These are phyloP conservation scores for Fomitopsis pulvina DNA, from an alignment of 768 basidiomycete genomes.

Conservation along the genomic window DNA sequence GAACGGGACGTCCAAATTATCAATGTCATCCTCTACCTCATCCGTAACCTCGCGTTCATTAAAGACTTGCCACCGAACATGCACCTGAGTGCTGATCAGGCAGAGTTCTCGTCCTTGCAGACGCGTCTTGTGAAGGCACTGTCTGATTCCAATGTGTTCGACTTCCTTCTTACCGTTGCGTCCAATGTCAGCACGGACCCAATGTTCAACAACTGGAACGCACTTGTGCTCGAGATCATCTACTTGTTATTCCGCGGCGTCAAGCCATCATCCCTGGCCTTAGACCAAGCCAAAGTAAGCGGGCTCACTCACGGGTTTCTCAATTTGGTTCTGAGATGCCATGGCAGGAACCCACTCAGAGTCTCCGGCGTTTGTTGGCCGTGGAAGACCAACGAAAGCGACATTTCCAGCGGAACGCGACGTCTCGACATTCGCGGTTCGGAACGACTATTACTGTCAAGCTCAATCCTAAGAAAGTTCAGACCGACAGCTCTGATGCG, in stretches of 20 bases:
- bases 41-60: conserved; percentile 94
- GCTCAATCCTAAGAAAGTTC: conserved; percentile 49
- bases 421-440: conserved; percentile 90
- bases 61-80: conserved; percentile 74
- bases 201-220: conserved; percentile 83
- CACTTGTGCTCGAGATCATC: conserved; percentile 86
- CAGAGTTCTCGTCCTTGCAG: conserved; percentile 74
- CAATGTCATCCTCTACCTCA: conserved; percentile 79
- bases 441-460: conserved; percentile 89
- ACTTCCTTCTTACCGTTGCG: conserved; percentile 81
- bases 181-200: conserved; percentile 69
- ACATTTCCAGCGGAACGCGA: conserved; percentile 42
- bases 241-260: conserved; percentile 85
- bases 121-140: conserved; percentile 67
- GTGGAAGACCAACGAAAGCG: conserved; percentile 64
- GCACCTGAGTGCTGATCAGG: conserved; percentile 68
- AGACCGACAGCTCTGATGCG: conserved; percentile 18
- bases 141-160: conserved; percentile 63
- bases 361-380: conserved; percentile 70
- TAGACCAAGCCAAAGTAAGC: conserved; percentile 61
- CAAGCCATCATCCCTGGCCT: conserved; percentile 49
- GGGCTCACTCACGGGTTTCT: conserved; percentile 2
- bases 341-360: conserved; percentile 57
- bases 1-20: conserved; percentile 84
- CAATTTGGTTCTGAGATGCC: conserved; percentile 5